phyloP scores from a whole-genome alignment of 176 grass and related monocot genomes.

The Carex parvula region DNA sequence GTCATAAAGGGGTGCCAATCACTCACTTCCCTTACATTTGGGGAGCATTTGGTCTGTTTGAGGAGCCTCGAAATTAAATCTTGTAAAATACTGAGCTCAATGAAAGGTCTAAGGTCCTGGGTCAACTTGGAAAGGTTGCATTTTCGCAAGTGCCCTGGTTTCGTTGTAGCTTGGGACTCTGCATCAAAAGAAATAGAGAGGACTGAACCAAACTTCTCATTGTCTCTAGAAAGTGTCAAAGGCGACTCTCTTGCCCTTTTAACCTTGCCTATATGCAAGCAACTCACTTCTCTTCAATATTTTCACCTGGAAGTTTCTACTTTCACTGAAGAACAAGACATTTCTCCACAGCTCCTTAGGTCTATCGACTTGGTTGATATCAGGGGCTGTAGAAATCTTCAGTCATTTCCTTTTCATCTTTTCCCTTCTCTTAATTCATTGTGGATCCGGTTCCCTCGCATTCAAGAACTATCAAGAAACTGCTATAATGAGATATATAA shows the following conservation, averaged over 20 bases:
- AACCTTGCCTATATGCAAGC: conserved; percentile 1
- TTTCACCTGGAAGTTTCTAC: not conserved
- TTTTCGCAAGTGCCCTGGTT: accelerated
- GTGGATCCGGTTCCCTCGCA: accelerated
- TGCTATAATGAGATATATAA: not conserved
- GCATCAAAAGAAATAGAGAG: not conserved
- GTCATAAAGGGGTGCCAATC: not conserved
- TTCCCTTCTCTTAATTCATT: conserved; percentile 19
- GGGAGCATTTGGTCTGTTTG: not conserved
- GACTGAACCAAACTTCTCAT: not conserved
- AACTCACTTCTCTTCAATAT: conserved; percentile 7
- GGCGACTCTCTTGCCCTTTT: not conserved
- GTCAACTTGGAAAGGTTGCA: not conserved
- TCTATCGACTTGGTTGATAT: conserved; percentile 7
- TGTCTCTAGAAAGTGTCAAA: not conserved
- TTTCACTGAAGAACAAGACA: conserved; percentile 25
- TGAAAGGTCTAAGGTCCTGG: conserved; percentile 26
- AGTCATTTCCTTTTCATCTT: conserved; percentile 13
- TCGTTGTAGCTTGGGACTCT: not conserved
- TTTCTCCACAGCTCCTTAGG: conserved; percentile 13
- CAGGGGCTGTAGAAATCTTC: accelerated
- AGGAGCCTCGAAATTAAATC: accelerated
- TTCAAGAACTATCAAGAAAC: not conserved
- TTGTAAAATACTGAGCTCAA: not conserved
- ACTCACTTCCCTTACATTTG: not conserved